Percentiles rank a stretch among this genome's conserved stretches.
These are phyloP conservation scores for Fusarium sp. DNA, from an alignment of 2,329 filamentous ascomycete genomes.

Conservation along the genomic window DNA sequence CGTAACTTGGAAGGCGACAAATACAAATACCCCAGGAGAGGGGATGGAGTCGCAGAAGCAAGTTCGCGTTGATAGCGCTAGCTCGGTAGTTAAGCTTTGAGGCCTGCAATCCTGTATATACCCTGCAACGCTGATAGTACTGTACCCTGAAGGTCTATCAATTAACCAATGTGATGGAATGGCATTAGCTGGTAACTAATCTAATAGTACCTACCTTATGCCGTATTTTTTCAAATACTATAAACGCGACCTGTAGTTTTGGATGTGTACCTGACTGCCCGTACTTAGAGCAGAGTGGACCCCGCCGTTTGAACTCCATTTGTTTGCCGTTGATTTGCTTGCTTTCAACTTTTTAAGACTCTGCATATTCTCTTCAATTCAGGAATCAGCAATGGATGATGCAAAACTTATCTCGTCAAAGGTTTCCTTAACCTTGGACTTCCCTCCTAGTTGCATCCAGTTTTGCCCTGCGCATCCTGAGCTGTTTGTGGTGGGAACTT, in stretches of 20 bases:
- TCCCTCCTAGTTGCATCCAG: constrained; percentile 82
- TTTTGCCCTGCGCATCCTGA: constrained; percentile 72
- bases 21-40: constrained; percentile 23
- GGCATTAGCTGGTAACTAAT: no score
- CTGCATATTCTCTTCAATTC: neutral
- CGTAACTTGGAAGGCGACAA: constrained; percentile 15
- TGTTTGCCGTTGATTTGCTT: constrained; percentile 10
- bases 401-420: constrained; percentile 53
- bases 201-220: neutral
- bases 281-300: neutral
- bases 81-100: constrained; percentile 23
- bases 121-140: neutral
- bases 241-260: neutral
- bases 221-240: neutral
- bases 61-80: constrained; percentile 37
- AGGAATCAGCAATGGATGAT: constrained; percentile 35
- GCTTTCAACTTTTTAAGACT: constrained; percentile 2
- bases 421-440: constrained; percentile 65
- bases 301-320: constrained; percentile 31
- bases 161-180: no score
- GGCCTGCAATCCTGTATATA: constrained; percentile 3
- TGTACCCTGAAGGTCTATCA: neutral
- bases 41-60: constrained; percentile 35
- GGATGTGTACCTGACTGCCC: neutral
- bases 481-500: constrained; percentile 85